Evolutionary conservation across 2,329 filamentous ascomycete species (phyloP).

Genomic region (Mycosphaerella arachidis): DNA sequence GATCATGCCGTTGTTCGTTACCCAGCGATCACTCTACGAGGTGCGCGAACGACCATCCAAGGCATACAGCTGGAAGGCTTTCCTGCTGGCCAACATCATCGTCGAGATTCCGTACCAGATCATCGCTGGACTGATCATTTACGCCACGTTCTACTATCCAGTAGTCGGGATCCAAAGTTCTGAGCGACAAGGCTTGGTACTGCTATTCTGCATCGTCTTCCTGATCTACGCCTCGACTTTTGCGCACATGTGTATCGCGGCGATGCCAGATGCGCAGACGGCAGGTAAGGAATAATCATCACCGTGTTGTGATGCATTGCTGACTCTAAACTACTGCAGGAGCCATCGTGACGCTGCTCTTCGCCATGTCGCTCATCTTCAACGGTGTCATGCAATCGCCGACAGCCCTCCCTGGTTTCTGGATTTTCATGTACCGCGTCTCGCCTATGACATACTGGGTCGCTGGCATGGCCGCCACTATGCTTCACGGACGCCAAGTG

Average conservation of each 20-base stretch:
- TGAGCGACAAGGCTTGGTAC: constrained; percentile 59
- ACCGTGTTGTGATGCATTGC: neutral
- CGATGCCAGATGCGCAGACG: constrained; percentile 63
- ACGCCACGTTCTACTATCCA: constrained; percentile 62
- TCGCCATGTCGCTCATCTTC: constrained; percentile 47
- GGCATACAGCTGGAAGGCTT: constrained; percentile 70
- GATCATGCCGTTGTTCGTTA: constrained; percentile 57
- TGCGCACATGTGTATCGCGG: constrained; percentile 68
- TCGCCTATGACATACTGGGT: constrained; percentile 64
- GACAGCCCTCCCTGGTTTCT: constrained; percentile 61
- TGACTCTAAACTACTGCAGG: constrained; percentile 29
- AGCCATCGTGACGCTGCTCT: constrained; percentile 48
- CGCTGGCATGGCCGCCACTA: constrained; percentile 36
- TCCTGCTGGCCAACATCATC: constrained; percentile 66
- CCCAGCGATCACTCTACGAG: constrained; percentile 56
- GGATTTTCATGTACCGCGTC: constrained; percentile 71
- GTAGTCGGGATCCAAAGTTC: constrained; percentile 39
- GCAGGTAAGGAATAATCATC: constrained; percentile 35
- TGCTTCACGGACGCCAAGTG: constrained; percentile 45
- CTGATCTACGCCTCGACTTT: constrained; percentile 70
- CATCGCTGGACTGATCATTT: constrained; percentile 60
- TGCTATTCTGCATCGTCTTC: constrained; percentile 61
- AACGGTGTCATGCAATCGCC: constrained; percentile 59
- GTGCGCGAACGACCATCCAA: constrained; percentile 61
- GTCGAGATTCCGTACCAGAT: constrained; percentile 67